Evolutionary conservation across 2,329 filamentous ascomycete species (phyloP).

Genomic region (Arthroderma uncinatum): DNA sequence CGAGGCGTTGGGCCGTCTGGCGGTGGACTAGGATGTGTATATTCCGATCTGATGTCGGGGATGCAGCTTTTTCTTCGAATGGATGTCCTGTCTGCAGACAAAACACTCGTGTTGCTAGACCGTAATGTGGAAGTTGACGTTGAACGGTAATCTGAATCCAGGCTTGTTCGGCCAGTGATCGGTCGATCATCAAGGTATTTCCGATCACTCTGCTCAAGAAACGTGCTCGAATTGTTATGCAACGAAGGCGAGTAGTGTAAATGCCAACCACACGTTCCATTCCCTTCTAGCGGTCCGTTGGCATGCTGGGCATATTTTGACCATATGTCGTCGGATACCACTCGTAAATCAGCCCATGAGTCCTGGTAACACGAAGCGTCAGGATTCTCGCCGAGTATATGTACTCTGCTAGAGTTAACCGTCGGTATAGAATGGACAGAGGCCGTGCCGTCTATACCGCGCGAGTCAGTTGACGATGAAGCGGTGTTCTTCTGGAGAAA

Average conservation of each 20-base stretch:
- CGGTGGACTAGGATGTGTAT: neutral
- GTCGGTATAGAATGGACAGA: neutral
- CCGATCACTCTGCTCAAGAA: neutral
- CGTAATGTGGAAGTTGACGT: neutral
- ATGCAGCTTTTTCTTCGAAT: neutral
- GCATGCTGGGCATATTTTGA: neutral
- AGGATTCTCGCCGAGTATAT: neutral
- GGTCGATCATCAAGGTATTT: neutral
- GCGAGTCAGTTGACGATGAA: neutral
- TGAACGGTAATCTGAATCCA: neutral
- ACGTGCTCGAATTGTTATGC: neutral
- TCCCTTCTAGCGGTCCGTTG: neutral
- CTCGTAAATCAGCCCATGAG: neutral
- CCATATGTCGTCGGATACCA: neutral
- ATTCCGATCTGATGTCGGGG: neutral
- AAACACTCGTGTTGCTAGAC: neutral
- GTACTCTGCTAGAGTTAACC: neutral
- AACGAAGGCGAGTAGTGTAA: neutral
- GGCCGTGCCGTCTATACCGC: neutral
- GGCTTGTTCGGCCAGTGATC: neutral
- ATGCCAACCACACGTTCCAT: neutral
- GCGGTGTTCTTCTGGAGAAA: neutral
- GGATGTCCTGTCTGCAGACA: neutral
- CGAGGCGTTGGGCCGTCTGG: neutral
- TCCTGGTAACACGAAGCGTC: neutral